Base-by-base conservation (phyloP, 1,139 yeast species). In the Kodamaea suecica region DNA sequence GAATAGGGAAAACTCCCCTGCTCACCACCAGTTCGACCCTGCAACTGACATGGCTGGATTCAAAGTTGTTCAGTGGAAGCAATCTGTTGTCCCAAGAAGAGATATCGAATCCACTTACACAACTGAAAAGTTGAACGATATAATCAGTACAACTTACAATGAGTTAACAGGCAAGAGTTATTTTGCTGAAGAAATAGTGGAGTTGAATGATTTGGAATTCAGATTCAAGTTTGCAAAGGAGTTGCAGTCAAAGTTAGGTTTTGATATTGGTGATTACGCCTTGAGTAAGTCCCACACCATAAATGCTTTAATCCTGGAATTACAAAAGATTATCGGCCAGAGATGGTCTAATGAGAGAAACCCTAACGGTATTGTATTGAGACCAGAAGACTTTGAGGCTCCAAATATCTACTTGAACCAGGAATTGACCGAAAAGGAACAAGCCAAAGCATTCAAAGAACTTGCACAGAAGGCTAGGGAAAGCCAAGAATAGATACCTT, bases 291-390 rank as follows among this genome's bases (percentile, higher is more conserved):
- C 81, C 8, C 70, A 65, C 41, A 64, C 70, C 10, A 73, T 79
- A 15, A 50, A 52, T 2, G 66, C 61, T 17, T 66, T 85, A 34
- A 63, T 64, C 40, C 44, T 56, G 0, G 77, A 73, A 43, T 67
- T 79, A 37, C 48, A 57, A 20, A 46, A 55, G 7, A 59, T 70
- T 30, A 66, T 83, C 7, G 62, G 73, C 23, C 74, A 76, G 23
- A 61, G 73, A 46, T 76, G 68, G 61, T 58, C 55, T 21, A 73
- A 73, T 47, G 95, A 84, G 57, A 72, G 81, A 52, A 77, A 78
- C 54, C 94, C 95, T 17, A 76, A 84, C 44, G 92, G 87, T 28
- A 76, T 70, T 37, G 70, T 59, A 11, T 63, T 70, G 48, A 63
- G 68, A 43, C 50, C 56, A 8, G 64, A 57, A 31, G 75, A 70